Evolutionary conservation across 2,329 filamentous ascomycete genomes (phyloP), one percentile per base, ranked within the genome.

Genomic region (Ophiostoma populinum): DNA sequence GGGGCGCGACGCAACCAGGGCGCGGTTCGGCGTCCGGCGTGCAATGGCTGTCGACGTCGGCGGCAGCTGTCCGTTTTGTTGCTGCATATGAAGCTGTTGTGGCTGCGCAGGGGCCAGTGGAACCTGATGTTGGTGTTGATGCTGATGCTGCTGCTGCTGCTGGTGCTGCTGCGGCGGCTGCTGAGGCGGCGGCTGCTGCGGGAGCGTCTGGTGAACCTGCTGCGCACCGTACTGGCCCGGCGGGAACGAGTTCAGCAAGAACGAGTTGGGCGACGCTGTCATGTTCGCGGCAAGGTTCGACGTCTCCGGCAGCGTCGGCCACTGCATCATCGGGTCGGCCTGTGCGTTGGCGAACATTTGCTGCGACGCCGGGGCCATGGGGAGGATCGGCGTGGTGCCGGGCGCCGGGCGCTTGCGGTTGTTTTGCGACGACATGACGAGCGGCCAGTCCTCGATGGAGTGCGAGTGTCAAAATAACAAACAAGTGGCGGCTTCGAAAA

Each of bases 371-470:
- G 59, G 59, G 25, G 62, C 60, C 33, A 61, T 50, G 22, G 72
- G 68, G 16, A 67, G 57, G 43, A 69, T 57, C n/a, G 80, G 76
- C 24, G 71, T 66, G 42, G 75, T 61, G 51, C 77, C 80, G 38
- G 80, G 76, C 31, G 80, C 80, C 45, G 77, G 63, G 53, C 81
- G 68, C 61, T 90, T 90, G 55, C 80, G 58, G 15, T 65, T 53
- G 43, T 68, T 69, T 30, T 59, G 55, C 21, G 67, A 61, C 63
- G 67, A 67, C 38, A 45, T 37, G 38, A 17, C 12, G 20, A 16
- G n/a, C n/a, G n/a, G n/a, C n/a, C n/a, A n/a, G n/a, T n/a, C n/a
- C n/a, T n/a, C n/a, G n/a, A n/a, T n/a, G n/a, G n/a, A n/a, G n/a
- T n/a, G n/a, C n/a, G n/a, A n/a, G n/a, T n/a, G n/a, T n/a, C n/a